These are phyloP conservation scores for Aspergillus panamensis DNA, from an alignment of 495 filamentous ascomycete genomes.

Conservation along the genomic window DNA sequence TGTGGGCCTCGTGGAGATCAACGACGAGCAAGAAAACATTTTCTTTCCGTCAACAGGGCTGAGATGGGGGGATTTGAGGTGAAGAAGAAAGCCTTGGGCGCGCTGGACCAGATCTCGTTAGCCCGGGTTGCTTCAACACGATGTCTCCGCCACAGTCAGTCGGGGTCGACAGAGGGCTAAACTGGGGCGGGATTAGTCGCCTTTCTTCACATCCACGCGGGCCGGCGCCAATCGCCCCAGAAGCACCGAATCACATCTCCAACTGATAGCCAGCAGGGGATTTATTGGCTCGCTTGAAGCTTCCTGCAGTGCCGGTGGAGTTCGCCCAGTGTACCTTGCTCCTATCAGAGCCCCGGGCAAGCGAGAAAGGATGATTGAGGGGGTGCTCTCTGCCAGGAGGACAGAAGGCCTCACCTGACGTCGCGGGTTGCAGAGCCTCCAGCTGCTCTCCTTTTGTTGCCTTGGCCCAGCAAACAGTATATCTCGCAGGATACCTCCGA, in stretches of 20 bases:
- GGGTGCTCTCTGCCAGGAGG: neutral
- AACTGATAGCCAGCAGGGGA: neutral
- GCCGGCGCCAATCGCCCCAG: neutral
- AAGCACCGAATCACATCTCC: neutral
- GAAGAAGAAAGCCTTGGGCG: neutral
- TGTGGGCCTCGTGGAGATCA: neutral
- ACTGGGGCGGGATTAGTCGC: neutral
- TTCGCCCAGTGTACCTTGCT: neutral
- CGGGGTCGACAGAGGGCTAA: neutral
- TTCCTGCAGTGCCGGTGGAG: neutral
- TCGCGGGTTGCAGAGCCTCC: constrained; percentile 9
- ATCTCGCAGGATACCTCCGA: neutral
- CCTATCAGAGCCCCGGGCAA: neutral
- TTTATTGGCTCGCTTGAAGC: neutral
- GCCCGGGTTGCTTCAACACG: no score
- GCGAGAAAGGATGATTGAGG: neutral
- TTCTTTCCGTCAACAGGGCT: neutral
- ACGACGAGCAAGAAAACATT: neutral
- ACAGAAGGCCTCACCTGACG: constrained; percentile 1
- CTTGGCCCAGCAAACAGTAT: constrained; percentile 3
- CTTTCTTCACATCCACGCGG: neutral
- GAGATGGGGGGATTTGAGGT: neutral
- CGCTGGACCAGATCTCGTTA: neutral
- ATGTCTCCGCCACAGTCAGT: neutral
- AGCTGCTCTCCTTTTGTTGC: neutral